Evolutionary conservation across 306 rosid genomes (phyloP), one percentile per base, ranked within the genome.

Genomic region (Trifolium subterraneum): DNA sequence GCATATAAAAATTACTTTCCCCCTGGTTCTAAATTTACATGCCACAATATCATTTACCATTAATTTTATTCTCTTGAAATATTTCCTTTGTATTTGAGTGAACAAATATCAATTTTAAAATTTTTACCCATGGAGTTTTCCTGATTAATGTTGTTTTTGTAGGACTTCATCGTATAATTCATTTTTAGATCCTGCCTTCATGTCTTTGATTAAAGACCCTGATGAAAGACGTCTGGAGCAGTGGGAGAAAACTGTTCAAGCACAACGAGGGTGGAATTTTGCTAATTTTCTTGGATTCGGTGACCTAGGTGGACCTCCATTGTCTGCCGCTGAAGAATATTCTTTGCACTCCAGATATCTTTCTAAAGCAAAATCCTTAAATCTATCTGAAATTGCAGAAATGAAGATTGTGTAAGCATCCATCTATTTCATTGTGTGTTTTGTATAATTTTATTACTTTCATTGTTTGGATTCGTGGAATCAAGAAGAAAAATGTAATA

Each of bases 171-270:
- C 99, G 61, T 77, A 90, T 81, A 97, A 86, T 83, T 59, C 97
- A 62, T 88, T 54, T 85, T 82, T 94, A 84, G 99, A 94, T 88
- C 99, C 99, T 73, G 95, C 99, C 78, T 94, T 94, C 88, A 92
- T 94, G 99, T 90, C 99, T 63, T 87, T 94, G 83, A 92, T 94
- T 75, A 94, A 90, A 90, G 97, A 94, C 84, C 99, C 99, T 23
- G 99, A 94, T 80, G 89, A 92, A 86, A 90, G 96, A 81, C 99
- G 93, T 75, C 84, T 81, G 75, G 99, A 94, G 82, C 99, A 90
- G 66, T 94, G 97, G 99, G 97, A 92, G 86, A 92, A 90, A 83
- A 92, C 93, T 71, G 95, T 93, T 79, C 95, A 90, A 78, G 96
- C 97, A 58, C 95, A 88, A 76, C 78, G 87, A 64, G 84, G 99